Conservation (phyloP, 768 basidiomycete genomes). For the Floccularia luteovirens region DNA sequence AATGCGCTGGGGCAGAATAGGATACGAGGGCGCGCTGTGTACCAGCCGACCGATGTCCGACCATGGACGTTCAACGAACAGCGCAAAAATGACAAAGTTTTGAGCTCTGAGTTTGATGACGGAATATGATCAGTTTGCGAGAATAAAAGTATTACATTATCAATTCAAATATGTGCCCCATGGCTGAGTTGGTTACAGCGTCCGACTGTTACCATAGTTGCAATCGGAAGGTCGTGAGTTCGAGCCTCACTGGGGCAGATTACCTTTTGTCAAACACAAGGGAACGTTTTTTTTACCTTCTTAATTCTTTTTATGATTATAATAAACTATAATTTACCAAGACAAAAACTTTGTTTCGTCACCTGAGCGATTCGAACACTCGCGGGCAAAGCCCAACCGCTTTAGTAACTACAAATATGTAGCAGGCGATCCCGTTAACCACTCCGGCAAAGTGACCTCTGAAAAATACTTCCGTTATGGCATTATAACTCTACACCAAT, state of each 20-base stretch:
- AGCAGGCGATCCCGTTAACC: constrained; percentile 87
- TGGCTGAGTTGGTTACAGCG: constrained; percentile 77
- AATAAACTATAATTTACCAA: no score
- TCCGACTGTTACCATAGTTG: constrained; percentile 52
- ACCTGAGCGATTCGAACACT: constrained; percentile 50
- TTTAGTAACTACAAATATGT: constrained; percentile 20
- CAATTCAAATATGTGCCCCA: constrained; percentile 36
- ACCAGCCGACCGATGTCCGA: no score
- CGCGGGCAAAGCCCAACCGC: constrained; percentile 45
- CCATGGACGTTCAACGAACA: no score
- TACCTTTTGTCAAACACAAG: constrained; percentile 4
- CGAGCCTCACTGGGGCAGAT: constrained; percentile 58
- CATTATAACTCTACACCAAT: no score
- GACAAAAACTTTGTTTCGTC: no score
- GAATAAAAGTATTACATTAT: neutral
- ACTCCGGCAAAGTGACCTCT: constrained; percentile 86
- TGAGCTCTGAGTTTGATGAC: no score
- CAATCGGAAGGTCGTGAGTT: constrained; percentile 64
- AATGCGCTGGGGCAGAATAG: constrained; percentile 54
- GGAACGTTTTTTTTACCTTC: constrained; percentile 3
- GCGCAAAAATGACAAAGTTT: no score
- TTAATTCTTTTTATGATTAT: neutral
- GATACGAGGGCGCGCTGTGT: constrained; percentile 55
- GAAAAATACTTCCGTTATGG: no score
- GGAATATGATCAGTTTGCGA: no score